phyloP scores from a whole-genome alignment of 2,329 filamentous ascomycete species.

The Fusarium sp. region DNA sequence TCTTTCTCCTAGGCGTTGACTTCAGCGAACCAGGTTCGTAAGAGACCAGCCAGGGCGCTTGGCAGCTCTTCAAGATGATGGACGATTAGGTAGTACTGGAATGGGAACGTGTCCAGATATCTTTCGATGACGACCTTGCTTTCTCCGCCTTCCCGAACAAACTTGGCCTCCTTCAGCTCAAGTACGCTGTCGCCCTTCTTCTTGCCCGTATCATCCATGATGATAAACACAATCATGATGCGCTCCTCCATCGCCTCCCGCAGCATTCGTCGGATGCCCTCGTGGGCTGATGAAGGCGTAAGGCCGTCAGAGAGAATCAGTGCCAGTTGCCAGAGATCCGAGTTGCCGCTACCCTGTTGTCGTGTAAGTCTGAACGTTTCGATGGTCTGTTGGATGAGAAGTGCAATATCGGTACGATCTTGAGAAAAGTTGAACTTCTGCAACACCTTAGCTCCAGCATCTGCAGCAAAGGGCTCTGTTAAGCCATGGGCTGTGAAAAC shows the following conservation, averaged over 20 bases:
- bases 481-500: slow-evolving; percentile 90
- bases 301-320: slow-evolving; percentile 94
- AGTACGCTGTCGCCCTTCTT: slow-evolving; percentile 74
- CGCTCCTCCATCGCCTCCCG: slow-evolving; percentile 90
- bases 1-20: slow-evolving; percentile 56
- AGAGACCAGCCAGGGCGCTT: slow-evolving; percentile 81
- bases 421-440: slow-evolving; percentile 87
- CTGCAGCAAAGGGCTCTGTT: slow-evolving; percentile 78
- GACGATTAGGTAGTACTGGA: slow-evolving; percentile 96
- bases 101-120: slow-evolving; percentile 96
- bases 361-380: slow-evolving; percentile 83
- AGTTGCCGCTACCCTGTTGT: slow-evolving; percentile 61
- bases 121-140: slow-evolving; percentile 82
- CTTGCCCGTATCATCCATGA: slow-evolving; percentile 76
- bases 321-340: slow-evolving; percentile 94
- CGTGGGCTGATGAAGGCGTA: slow-evolving; percentile 83
- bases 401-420: slow-evolving; percentile 83
- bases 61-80: slow-evolving; percentile 92
- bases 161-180: slow-evolving; percentile 87
- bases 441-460: slow-evolving; percentile 82
- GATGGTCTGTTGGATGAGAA: slow-evolving; percentile 80
- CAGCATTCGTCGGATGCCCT: slow-evolving; percentile 81
- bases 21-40: slow-evolving; percentile 95
- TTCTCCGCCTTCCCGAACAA: slow-evolving; percentile 73
- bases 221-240: slow-evolving; percentile 98